Conservation (phyloP, 2,329 filamentous ascomycete genomes). For the Venturia oleaginea region DNA sequence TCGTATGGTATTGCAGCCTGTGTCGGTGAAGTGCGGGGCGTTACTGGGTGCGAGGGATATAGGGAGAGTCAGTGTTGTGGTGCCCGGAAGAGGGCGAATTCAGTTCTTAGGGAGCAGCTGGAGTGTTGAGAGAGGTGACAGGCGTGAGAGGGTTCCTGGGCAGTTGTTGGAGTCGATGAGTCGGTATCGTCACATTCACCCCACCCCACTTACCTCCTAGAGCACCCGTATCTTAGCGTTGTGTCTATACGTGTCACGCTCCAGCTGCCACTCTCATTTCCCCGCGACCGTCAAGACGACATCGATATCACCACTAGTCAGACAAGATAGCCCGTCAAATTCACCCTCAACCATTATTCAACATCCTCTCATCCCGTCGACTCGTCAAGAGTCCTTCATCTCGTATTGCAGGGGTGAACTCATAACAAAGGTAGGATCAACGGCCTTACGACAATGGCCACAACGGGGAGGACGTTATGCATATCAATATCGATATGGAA, state of each 20-base stretch:
- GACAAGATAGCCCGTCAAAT: background rate
- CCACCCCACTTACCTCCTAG: background rate
- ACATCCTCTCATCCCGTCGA: background rate
- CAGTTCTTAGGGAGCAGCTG: background rate
- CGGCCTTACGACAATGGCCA: background rate
- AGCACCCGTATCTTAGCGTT: background rate
- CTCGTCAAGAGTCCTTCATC: background rate
- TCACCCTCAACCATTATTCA: too few species aligned
- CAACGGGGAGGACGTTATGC: background rate
- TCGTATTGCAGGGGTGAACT: background rate
- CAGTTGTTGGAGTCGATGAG: background rate
- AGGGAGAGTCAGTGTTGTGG: background rate
- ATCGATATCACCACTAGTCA: background rate
- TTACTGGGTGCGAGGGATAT: background rate
- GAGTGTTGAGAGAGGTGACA: background rate
- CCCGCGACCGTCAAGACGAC: background rate
- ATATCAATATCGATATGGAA: too few species aligned
- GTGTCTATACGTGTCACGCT: background rate
- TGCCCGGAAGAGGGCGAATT: background rate
- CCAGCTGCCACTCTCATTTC: background rate
- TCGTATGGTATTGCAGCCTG: background rate
- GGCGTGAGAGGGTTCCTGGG: too few species aligned
- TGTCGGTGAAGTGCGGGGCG: background rate
- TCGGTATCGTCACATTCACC: background rate
- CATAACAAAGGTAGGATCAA: background rate